These are phyloP conservation scores for Phytophthora vignae DNA, from an alignment of 352 stramenopile genomes.

Conservation along the genomic window DNA sequence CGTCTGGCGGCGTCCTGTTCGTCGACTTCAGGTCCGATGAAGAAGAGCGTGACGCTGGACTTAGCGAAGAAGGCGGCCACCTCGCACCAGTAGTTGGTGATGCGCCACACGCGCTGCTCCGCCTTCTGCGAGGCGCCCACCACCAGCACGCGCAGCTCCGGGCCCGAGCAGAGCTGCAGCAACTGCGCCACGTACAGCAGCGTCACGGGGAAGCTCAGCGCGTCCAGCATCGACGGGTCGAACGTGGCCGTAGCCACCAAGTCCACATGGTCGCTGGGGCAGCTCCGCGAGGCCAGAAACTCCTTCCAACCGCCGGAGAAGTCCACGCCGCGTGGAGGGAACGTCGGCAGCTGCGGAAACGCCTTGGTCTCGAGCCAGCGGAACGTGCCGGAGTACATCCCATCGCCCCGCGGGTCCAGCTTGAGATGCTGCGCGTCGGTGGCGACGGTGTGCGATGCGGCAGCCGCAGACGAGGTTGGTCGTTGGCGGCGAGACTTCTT, in stretches of 20 bases:
- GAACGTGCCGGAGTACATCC: slow-evolving; percentile 86
- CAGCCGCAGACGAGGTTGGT: neutral
- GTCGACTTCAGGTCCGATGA: slow-evolving; percentile 70
- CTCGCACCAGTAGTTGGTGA: slow-evolving; percentile 77
- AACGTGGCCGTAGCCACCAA: slow-evolving; percentile 48
- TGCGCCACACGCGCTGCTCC: slow-evolving; percentile 73
- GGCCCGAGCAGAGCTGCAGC: slow-evolving; percentile 35
- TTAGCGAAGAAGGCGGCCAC: slow-evolving; percentile 49
- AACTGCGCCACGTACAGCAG: slow-evolving; percentile 52
- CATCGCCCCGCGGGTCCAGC: slow-evolving; percentile 72
- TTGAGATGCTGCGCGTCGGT: slow-evolving; percentile 48
- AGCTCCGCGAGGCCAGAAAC: slow-evolving; percentile 50
- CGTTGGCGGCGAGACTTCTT: slow-evolving; percentile 24
- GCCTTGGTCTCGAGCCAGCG: slow-evolving; percentile 75
- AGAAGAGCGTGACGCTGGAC: slow-evolving; percentile 53
- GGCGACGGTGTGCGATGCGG: neutral
- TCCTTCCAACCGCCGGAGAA: slow-evolving; percentile 59
- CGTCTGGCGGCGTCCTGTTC: slow-evolving; percentile 12
- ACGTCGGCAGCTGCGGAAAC: slow-evolving; percentile 52
- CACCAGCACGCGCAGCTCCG: slow-evolving; percentile 53
- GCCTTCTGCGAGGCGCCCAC: slow-evolving; percentile 72
- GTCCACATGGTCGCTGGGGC: slow-evolving; percentile 18
- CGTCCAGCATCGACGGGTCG: slow-evolving; percentile 80
- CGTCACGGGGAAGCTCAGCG: slow-evolving; percentile 78
- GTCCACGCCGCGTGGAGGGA: slow-evolving; percentile 22